A percentile compares a stretch with the other conserved stretches of the same genome.
These are phyloP conservation scores for Rhizomucor pusillus DNA, from an alignment of 371 early-diverging fungal species.

Conservation along the genomic window DNA sequence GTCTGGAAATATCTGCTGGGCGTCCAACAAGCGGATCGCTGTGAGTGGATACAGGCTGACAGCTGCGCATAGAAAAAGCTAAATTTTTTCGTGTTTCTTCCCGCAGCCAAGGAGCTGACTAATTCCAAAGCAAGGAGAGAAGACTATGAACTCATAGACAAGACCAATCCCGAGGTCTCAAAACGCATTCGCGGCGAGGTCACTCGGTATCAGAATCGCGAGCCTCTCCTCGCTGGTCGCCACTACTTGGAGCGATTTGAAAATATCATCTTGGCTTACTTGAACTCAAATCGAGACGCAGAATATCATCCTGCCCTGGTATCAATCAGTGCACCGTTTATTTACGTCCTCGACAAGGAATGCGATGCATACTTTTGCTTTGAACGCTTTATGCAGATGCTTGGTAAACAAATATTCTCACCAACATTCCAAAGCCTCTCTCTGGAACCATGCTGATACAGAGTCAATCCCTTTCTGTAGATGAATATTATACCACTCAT, in stretches of 20 bases:
- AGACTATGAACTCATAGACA: constrained; percentile 76
- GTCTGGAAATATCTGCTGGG: constrained; percentile 92
- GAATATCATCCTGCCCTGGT: constrained; percentile 81
- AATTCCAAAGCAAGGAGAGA: constrained; percentile 64
- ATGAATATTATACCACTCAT: constrained; percentile 56
- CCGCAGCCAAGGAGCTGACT: constrained; percentile 71
- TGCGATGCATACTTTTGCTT: constrained; percentile 83
- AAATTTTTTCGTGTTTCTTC: constrained; percentile 6
- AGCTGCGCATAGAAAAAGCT: not conserved
- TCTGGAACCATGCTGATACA: constrained; percentile 1
- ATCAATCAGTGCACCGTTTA: constrained; percentile 83
- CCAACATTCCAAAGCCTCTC: not conserved
- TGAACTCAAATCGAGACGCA: constrained; percentile 71
- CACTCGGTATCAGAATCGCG: constrained; percentile 68
- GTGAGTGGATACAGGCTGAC: constrained; percentile 44
- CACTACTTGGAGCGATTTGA: constrained; percentile 60
- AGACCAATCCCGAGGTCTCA: constrained; percentile 69
- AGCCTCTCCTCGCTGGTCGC: constrained; percentile 27
- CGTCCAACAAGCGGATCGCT: constrained; percentile 82
- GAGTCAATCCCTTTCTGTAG: constrained; percentile 29
- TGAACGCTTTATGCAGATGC: constrained; percentile 64
- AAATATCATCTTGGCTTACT: constrained; percentile 79
- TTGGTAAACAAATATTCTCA: constrained; percentile 48
- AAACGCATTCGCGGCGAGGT: constrained; percentile 89
- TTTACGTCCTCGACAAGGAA: constrained; percentile 69